Base-by-base conservation (phyloP, 1,284 basidiomycete genomes). In the Pseudozyma tsukubaensis region DNA sequence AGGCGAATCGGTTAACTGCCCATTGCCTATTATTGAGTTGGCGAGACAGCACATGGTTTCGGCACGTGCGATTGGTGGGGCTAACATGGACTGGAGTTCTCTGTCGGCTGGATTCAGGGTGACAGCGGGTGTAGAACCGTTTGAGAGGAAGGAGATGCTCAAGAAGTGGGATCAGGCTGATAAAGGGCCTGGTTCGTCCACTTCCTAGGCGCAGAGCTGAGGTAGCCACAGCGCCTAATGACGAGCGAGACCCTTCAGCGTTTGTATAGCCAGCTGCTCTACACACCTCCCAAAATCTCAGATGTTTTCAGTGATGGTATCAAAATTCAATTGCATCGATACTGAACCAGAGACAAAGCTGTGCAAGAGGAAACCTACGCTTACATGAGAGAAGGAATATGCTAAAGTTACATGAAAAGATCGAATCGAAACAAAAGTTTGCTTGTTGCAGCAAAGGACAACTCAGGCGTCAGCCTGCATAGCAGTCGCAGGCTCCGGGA, bases 51-150 rank as follows among this genome's bases (percentile, higher is more conserved):
- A 74, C 43, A 74, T 74, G 72, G 62, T 74, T 32, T 51, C 47
- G 4, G 72, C 72, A 4, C 40, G 72, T 88, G 94, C 71, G 92
- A 94, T 80, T 13, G 89, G 92, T 79, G 85, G 43, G 24, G 85
- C 85, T 35, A 85, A 89, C 64, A 86, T 86, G 50, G 92, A 93
- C 79, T 92, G 91, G 91, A 91, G 89, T 77, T 89, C 89, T 4
- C 83, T 92, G 24, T 86, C 91, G 36, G 90, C 90, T 5, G 91
- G 90, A 4, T 87, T 89, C 21, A 87, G 92, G 43, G 88, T 90
- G 13, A 88, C 90, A 2, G 90, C 91, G 6, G 91, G 91, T 1
- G 84, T 92, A 50, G 87, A 89, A 75, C 87, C 88, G 5, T 90
- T 92, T 59, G 88, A 70, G 59, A 65, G 58, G 50, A 62, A 66